Conservation (phyloP, 139 green algal species). For the Pleodorina starrii region DNA sequence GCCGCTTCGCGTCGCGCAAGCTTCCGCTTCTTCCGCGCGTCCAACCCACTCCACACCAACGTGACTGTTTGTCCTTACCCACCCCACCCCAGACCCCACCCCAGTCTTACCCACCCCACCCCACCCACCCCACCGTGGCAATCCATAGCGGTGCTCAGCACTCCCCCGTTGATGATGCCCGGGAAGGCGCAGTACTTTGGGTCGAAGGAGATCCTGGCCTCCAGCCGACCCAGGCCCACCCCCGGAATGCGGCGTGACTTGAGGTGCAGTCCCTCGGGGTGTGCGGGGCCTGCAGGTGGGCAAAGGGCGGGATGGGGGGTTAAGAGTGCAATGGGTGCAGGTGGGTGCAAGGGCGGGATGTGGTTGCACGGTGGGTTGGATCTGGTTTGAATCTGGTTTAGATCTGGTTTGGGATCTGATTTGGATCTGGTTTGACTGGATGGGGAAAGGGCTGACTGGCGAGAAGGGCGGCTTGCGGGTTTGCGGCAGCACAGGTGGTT, state of each 20-base stretch:
- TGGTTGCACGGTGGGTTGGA: not conserved
- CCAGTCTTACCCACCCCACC: too few relatives aligned
- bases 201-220: slow-evolving; percentile 61
- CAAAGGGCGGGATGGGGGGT: not conserved
- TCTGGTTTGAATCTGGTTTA: not conserved
- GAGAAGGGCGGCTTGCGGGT: not conserved
- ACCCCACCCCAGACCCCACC: too few relatives aligned
- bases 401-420: not conserved
- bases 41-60: too few relatives aligned
- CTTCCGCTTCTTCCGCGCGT: too few relatives aligned
- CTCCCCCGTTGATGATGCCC: slow-evolving; percentile 87
- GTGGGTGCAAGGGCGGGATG: not conserved
- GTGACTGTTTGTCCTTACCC: too few relatives aligned
- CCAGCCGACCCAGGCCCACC: slow-evolving; percentile 64
- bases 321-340: not conserved
- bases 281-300: slow-evolving; percentile 60
- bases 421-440: not conserved
- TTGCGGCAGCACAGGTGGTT: not conserved
- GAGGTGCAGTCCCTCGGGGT: slow-evolving; percentile 76
- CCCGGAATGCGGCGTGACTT: slow-evolving; percentile 65
- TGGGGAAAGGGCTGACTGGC: not conserved
- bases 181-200: slow-evolving; percentile 79
- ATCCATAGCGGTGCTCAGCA: slow-evolving; percentile 83
- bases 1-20: too few relatives aligned
- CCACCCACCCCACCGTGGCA: slow-evolving; percentile 83